Evolutionary conservation across 2,329 filamentous ascomycete species (phyloP).

Genomic region (Fusarium domesticum): DNA sequence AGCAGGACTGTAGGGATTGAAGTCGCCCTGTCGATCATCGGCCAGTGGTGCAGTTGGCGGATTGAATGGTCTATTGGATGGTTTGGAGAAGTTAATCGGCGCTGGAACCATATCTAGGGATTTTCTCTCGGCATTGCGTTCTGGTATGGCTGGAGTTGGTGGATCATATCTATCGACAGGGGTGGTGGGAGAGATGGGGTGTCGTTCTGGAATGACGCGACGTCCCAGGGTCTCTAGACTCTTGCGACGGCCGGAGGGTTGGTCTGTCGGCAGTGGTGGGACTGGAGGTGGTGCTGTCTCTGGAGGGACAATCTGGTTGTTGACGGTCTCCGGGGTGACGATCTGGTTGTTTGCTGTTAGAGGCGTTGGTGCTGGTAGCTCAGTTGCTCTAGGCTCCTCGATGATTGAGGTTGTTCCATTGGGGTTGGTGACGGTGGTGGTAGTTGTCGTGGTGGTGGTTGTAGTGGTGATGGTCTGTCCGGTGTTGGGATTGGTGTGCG

Average conservation of each 20-base stretch:
- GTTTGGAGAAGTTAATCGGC: neutral
- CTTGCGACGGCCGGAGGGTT: conserved; percentile 16
- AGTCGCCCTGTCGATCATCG: neutral
- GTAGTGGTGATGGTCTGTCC: conserved; percentile 26
- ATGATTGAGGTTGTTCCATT: conserved; percentile 23
- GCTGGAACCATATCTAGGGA: neutral
- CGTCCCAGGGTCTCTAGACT: conserved; percentile 25
- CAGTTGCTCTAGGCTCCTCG: conserved; percentile 18
- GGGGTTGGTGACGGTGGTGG: conserved; percentile 23
- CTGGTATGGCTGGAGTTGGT: conserved; percentile 15
- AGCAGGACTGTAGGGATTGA: neutral
- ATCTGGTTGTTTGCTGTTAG: conserved; percentile 16
- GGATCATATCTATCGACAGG: conserved; percentile 1
- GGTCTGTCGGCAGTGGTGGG: conserved; percentile 1
- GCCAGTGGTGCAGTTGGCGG: neutral
- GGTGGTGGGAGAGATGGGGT: conserved; percentile 8
- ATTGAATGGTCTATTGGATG: neutral
- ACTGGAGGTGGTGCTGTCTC: conserved; percentile 3
- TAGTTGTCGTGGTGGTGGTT: conserved; percentile 30
- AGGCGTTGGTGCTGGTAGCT: conserved; percentile 9
- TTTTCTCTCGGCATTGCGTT: conserved; percentile 9
- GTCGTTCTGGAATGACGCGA: conserved; percentile 21
- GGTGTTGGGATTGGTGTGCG: conserved; percentile 20
- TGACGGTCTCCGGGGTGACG: neutral
- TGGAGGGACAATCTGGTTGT: neutral